Evolutionary conservation across 805 yeast species (phyloP).

Genomic region (Starmerella apis): DNA sequence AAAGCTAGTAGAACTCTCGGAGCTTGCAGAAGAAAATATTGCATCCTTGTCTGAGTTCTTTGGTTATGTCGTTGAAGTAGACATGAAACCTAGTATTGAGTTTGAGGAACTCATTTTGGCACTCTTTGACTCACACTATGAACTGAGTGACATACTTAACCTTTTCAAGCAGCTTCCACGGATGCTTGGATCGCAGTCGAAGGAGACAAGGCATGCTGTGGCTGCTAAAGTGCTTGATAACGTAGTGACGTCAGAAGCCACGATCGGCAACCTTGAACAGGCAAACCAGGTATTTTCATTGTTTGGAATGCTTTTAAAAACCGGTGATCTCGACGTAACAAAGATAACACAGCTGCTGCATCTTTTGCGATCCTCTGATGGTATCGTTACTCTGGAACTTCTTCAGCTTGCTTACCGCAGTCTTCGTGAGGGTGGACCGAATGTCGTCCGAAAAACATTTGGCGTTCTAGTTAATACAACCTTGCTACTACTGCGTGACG

Average conservation of each 20-base stretch:
- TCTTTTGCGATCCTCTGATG: conserved; percentile 44
- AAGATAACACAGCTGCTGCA: conserved; percentile 58
- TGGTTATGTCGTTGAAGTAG: background rate
- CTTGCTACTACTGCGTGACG: conserved; percentile 36
- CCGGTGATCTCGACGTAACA: conserved; percentile 28
- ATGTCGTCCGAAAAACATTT: conserved; percentile 52
- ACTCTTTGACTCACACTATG: conserved; percentile 28
- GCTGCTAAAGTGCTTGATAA: conserved; percentile 53
- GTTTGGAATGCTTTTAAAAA: conserved; percentile 44
- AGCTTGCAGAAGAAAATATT: background rate
- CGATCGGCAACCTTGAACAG: conserved; percentile 38
- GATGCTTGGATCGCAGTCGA: conserved; percentile 46
- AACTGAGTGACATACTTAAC: conserved; percentile 30
- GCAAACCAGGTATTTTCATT: conserved; percentile 53
- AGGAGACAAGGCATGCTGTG: conserved; percentile 44
- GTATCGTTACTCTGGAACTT: conserved; percentile 39
- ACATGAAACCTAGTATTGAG: conserved; percentile 9
- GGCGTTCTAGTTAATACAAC: conserved; percentile 63
- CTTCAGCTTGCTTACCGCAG: conserved; percentile 40
- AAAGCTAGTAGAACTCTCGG: conserved; percentile 7
- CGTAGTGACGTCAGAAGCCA: conserved; percentile 36
- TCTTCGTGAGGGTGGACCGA: conserved; percentile 42
- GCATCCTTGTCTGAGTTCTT: conserved; percentile 9
- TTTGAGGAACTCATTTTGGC: conserved; percentile 28
- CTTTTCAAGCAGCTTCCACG: conserved; percentile 40